Conservation (phyloP, 768 basidiomycete genomes). For the Lentinula boryana region DNA sequence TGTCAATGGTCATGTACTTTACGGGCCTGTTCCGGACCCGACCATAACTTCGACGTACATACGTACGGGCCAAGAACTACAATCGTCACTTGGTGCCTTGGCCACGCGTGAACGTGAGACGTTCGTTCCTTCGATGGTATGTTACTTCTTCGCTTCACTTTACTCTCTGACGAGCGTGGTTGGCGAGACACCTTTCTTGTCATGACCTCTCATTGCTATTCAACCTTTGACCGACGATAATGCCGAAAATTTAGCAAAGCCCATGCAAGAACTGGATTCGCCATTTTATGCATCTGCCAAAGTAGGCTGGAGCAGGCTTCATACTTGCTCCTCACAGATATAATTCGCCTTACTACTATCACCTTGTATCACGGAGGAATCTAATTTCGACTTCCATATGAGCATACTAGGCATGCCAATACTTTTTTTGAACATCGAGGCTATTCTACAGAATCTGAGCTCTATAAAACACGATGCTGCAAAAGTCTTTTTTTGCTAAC, state of each 20-base stretch:
- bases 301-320: neutral
- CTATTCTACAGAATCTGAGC: neutral
- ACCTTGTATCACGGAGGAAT: neutral
- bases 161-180: neutral
- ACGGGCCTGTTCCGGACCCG: neutral
- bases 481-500: constrained; percentile 1
- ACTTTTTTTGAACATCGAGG: neutral
- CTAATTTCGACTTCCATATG: neutral
- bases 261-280: neutral
- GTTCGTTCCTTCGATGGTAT: neutral
- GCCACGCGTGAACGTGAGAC: neutral
- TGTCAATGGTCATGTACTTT: neutral
- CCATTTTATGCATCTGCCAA: neutral
- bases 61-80: neutral
- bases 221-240: neutral
- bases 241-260: neutral
- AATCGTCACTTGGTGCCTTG: neutral
- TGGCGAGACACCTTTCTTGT: neutral
- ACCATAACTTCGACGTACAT: neutral
- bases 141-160: neutral
- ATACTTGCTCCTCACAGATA: neutral
- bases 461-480: neutral
- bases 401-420: neutral
- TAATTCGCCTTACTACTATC: neutral
- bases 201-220: neutral